These are phyloP conservation scores for Ustilago lituana DNA, from an alignment of 1,284 basidiomycete species.

Conservation along the genomic window DNA sequence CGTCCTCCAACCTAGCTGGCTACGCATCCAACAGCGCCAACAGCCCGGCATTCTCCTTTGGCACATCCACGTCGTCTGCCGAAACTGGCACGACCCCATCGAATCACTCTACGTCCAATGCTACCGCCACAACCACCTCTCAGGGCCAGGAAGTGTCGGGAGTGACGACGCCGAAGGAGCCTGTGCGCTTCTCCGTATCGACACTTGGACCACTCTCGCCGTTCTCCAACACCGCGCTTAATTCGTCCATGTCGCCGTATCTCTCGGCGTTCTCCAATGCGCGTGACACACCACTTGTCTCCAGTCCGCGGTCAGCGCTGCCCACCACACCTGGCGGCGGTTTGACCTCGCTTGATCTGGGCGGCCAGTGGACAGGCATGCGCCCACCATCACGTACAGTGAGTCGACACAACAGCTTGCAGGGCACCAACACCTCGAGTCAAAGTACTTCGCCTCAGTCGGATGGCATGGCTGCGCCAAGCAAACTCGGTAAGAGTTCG, in stretches of 20 bases:
- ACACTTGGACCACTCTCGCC: constrained; percentile 59
- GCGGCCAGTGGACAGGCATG: constrained; percentile 49
- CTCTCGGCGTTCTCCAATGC: constrained; percentile 66
- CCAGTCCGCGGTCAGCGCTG: constrained; percentile 50
- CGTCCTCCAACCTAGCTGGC: constrained; percentile 15
- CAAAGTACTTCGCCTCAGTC: constrained; percentile 40
- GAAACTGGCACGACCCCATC: constrained; percentile 24
- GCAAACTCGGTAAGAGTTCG: constrained; percentile 29
- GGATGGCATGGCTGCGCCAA: constrained; percentile 19
- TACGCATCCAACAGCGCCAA: constrained; percentile 31
- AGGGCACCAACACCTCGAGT: constrained; percentile 31
- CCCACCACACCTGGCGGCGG: constrained; percentile 35
- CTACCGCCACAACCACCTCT: constrained; percentile 16
- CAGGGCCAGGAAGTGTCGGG: constrained; percentile 34
- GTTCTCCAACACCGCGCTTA: constrained; percentile 63
- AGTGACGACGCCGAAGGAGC: constrained; percentile 51
- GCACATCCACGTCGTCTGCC: constrained; percentile 26
- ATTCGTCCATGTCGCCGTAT: constrained; percentile 63
- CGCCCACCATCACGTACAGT: constrained; percentile 41
- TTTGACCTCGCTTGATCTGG: constrained; percentile 37
- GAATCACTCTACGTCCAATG: constrained; percentile 24
- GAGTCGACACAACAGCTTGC: constrained; percentile 50
- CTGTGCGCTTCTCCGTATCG: constrained; percentile 58
- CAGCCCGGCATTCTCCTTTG: constrained; percentile 44
- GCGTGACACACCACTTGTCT: constrained; percentile 61